A percentile compares a stretch with the other conserved stretches of the same genome.
phyloP scores from a whole-genome alignment of 257 asterid genomes.

The Echium plantagineum region DNA sequence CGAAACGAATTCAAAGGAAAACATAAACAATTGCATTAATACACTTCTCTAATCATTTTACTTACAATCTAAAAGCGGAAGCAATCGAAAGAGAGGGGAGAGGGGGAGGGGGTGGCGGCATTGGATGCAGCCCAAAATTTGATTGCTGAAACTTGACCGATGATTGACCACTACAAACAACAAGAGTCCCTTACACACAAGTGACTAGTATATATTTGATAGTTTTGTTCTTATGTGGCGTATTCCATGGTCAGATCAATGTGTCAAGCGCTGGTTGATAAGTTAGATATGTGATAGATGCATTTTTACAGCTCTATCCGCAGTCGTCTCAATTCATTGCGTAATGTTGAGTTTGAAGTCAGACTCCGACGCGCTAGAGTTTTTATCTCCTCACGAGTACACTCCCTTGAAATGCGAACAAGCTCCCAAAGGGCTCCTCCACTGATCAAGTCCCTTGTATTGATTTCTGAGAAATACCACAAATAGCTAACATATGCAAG shows the following conservation, averaged over 20 bases:
- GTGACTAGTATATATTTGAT: no score
- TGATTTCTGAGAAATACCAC: constrained; percentile 38
- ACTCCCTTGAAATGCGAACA: constrained; percentile 53
- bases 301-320: constrained; percentile 22
- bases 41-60: background rate
- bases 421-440: constrained; percentile 78
- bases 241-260: background rate
- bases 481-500: constrained; percentile 8
- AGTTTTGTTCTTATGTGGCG: background rate
- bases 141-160: background rate
- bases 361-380: constrained; percentile 51
- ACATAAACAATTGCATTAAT: background rate
- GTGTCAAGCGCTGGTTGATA: background rate
- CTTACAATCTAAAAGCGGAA: background rate
- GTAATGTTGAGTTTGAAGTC: constrained; percentile 42
- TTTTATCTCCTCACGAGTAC: constrained; percentile 62
- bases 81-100: no score
- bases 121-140: no score
- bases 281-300: background rate
- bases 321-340: constrained; percentile 42
- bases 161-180: background rate
- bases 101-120: no score
- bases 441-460: constrained; percentile 53
- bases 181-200: no score
- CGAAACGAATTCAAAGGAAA: no score